Percentiles rank a stretch among this genome's conserved stretches.
Evolutionary conservation across 306 rosid species (phyloP).

Genomic region (Lotus japonicus): DNA sequence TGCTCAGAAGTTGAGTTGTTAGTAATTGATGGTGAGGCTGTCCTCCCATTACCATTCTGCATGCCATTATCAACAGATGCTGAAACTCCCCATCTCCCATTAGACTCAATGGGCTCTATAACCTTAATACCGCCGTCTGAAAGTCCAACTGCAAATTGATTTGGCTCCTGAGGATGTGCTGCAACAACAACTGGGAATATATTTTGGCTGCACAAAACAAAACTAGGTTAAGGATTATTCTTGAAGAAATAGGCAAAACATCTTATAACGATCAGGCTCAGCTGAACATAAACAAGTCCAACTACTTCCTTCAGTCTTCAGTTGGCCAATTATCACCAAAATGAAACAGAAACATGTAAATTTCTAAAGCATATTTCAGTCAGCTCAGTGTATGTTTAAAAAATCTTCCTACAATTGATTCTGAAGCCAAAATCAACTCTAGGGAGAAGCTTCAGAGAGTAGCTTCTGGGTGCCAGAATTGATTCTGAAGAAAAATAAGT

Average conservation of each 20-base stretch:
- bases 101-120: slow-evolving; percentile 19
- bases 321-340: neutral
- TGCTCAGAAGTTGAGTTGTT: slow-evolving; percentile 51
- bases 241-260: neutral
- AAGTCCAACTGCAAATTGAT: slow-evolving; percentile 68
- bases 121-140: slow-evolving; percentile 50
- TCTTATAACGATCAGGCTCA: neutral
- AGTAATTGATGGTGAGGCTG: slow-evolving; percentile 43
- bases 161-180: slow-evolving; percentile 58
- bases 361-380: neutral
- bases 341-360: neutral
- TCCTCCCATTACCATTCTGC: slow-evolving; percentile 20
- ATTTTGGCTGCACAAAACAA: slow-evolving; percentile 44
- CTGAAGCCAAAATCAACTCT: too few species aligned
- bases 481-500: too few species aligned
- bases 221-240: neutral
- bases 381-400: neutral
- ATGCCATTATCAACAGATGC: slow-evolving; percentile 11
- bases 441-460: too few species aligned
- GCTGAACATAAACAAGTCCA: neutral
- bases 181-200: slow-evolving; percentile 49
- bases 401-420: too few species aligned
- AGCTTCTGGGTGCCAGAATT: too few species aligned
- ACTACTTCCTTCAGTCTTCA: neutral
- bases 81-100: slow-evolving; percentile 24